Base-by-base conservation (phyloP, 2,329 filamentous ascomycete genomes). In the Fonsecaea multimorphosa region DNA sequence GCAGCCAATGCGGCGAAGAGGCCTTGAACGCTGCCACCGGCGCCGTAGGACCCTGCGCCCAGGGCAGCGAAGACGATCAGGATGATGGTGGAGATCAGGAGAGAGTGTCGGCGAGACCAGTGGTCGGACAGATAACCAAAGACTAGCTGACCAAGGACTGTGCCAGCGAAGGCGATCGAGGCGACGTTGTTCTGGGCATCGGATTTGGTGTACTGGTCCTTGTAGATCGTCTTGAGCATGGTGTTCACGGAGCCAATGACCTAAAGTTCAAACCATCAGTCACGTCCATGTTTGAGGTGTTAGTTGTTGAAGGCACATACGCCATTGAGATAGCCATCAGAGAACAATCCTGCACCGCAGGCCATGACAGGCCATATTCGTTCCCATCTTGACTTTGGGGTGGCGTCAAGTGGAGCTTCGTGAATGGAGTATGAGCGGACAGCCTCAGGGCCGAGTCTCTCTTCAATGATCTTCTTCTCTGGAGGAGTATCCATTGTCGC, bases 311-410 rank as follows among this genome's bases (percentile, higher is more conserved):
- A 27, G 44, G 19, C 22, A 24, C 44, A 24, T 49, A 49, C 91
- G 74, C 91, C 92, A 79, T 96, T 96, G 75, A 97, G 86, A 77
- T 97, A 97, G 16, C 93, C 93, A 77, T 97, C 93, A 27, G 90
- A 93, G 78, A 97, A 97, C 1, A 97, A 84, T 73, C 93, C 93
- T 58, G 93, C 91, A 70, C 93, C 93, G 74, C 92, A 96, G 51
- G 93, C 93, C 72, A 97, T 89, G 0, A 92, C 90, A 14, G 93
- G 92, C 84, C 86, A 88, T 19, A 85, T 80, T 55, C 86, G 81
- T 68, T 86, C 80, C 84, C 82, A 84, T 64, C 80, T 77, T 55
- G 74, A 73, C 64, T 81, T 80, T 11, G 66, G 64, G n/a, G 63
- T 66, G 27, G 65, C 66, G 38, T 68, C 68, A 24, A 70, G 63